Evolutionary conservation across 345 rosid genomes (phyloP).

Genomic region (Bruguiera sexangula): DNA sequence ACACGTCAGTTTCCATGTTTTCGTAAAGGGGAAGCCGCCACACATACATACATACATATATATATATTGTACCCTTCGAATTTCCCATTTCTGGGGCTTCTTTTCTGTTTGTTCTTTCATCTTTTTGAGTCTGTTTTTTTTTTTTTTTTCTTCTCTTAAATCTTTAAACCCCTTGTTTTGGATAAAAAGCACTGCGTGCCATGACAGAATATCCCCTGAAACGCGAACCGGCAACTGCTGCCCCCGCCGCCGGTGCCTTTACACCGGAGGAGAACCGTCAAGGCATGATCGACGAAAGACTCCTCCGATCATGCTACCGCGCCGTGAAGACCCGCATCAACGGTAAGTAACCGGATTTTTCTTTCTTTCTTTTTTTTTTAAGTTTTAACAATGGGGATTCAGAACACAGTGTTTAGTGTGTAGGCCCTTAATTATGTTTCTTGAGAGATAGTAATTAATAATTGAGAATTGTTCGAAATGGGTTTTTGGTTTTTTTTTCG

Average conservation of each 20-base stretch:
- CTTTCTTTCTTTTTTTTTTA: no score
- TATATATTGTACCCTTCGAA: neutral
- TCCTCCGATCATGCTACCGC: conserved; percentile 34
- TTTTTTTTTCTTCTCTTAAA: neutral
- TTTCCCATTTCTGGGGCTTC: neutral
- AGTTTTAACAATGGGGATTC: no score
- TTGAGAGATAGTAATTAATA: neutral
- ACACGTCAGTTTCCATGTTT: no score
- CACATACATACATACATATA: no score
- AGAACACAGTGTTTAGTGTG: no score
- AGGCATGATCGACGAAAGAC: conserved; percentile 5
- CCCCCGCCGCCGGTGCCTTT: neutral
- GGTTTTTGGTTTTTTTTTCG: neutral
- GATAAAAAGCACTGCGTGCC: neutral
- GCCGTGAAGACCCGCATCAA: conserved; percentile 30
- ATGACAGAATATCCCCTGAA: conserved; percentile 9
- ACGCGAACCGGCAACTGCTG: neutral
- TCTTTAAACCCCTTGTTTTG: no score
- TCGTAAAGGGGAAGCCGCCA: no score
- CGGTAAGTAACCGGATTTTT: conserved; percentile 19
- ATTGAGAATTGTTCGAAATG: neutral
- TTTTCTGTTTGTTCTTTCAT: neutral
- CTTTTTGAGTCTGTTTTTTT: neutral
- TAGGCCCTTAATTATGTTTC: no score
- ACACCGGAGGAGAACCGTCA: neutral